A percentile compares a stretch with the other conserved stretches of the same genome.
Conservation (phyloP, 2,329 filamentous ascomycete species). For the Ascochyta lentis region DNA sequence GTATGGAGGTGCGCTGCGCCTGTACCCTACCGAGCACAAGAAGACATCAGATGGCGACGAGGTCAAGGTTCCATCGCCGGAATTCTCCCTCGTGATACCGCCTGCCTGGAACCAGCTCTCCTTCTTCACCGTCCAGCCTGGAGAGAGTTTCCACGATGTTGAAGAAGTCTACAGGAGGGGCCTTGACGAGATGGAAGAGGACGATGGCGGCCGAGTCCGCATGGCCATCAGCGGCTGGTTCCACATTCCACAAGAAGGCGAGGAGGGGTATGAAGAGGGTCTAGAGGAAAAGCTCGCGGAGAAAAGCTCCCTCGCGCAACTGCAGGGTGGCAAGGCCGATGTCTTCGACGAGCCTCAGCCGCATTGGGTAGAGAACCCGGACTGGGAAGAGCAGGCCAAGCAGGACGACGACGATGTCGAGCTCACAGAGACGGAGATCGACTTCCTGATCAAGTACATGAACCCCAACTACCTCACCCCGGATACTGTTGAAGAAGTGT, state of each 20-base stretch:
- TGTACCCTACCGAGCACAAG: slow-evolving; percentile 75
- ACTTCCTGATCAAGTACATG: slow-evolving; percentile 90
- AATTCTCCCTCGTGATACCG: slow-evolving; percentile 82
- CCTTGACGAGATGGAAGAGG: slow-evolving; percentile 65
- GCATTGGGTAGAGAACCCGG: slow-evolving; percentile 57
- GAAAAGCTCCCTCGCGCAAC: slow-evolving; percentile 88
- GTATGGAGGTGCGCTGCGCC: slow-evolving; percentile 89
- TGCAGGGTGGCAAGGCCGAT: slow-evolving; percentile 84
- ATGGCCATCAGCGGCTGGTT: slow-evolving; percentile 99
- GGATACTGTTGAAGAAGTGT: slow-evolving; percentile 83
- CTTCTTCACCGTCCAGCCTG: slow-evolving; percentile 97
- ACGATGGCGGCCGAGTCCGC: slow-evolving; percentile 77
- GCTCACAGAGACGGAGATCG: slow-evolving; percentile 80
- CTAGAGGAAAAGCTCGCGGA: slow-evolving; percentile 87
- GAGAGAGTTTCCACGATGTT: slow-evolving; percentile 98
- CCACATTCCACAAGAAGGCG: slow-evolving; percentile 93
- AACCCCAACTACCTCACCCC: slow-evolving; percentile 90
- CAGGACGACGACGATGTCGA: slow-evolving; percentile 56
- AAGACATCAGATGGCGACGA: slow-evolving; percentile 73
- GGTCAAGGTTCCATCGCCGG: slow-evolving; percentile 80
- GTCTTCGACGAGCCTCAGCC: slow-evolving; percentile 83
- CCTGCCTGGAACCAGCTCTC: slow-evolving; percentile 97
- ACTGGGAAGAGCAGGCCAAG: slow-evolving; percentile 45
- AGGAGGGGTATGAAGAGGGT: slow-evolving; percentile 88
- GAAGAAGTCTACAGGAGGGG: slow-evolving; percentile 88